Evolutionary conservation across 371 early-diverging fungal species (phyloP), one percentile per base, ranked within the genome.

Genomic region (Coemansia linderi): DNA sequence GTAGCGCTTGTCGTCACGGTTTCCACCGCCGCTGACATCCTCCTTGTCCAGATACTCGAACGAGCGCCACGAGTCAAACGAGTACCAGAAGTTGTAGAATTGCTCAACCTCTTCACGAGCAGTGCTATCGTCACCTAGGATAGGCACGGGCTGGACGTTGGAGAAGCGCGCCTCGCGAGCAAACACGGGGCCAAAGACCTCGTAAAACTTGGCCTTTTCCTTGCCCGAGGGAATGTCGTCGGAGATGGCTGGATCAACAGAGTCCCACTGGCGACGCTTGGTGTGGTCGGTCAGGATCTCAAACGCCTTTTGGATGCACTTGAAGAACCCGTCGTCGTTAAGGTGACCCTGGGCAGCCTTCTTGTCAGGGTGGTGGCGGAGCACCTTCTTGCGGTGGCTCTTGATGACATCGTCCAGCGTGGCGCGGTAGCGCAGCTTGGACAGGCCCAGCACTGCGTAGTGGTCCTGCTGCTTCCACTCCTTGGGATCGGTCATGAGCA

Each of bases 41-140:
- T 99, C 97, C 87, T 99, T 95, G 80, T 98, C 99, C 60, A 94
- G 83, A 85, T 92, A 92, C 86, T 99, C 99, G 73, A 99, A 99
- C 19, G 94, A 87, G 73, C 99, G 87, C 96, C 95, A 97, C 43
- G 97, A 96, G 71, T 99, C 96, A 73, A 98, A 93, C 85, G 87
- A 90, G 83, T 89, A 92, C 92, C 95, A 99, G 82, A 95, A 99
- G 63, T 91, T 89, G 83, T 99, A 99, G 85, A 99, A 99, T 22
- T 67, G 69, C 73, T 98, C 97, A 39, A 98, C 93, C 31, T 91
- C 89, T 66, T 91, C 93, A 71, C 90, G 89, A 58, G 88, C 46
- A 7, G 92, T 80, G 59, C 88, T 78, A 38, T 78, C 84, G 72
- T 89, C 86, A 60, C 99, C 99, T 38, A 99, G 81, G 41, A 46